Evolutionary conservation across 768 basidiomycete genomes (phyloP), one percentile per base, ranked within the genome.

Genomic region (Hemileccinum impolitum): DNA sequence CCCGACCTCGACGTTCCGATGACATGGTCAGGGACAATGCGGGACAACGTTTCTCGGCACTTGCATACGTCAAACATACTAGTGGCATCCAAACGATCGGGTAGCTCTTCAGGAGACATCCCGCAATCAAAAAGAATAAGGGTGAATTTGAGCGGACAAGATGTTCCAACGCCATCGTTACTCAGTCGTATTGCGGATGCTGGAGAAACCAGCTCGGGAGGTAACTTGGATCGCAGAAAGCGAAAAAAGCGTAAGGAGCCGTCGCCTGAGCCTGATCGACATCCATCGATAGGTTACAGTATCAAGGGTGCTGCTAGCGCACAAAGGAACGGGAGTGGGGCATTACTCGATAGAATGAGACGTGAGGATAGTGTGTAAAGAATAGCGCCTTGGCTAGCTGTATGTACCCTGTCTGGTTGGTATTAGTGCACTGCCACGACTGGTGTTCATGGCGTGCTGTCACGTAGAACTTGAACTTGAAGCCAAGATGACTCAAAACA

Each of bases 291-390:
- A n/a, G 79, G 76, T 35, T 75, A 65, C 53, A 79, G 75, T 54
- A 81, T 81, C 54, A 79, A 75, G 56, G 80, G 80, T 43, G 80
- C 80, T 21, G 80, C 79, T 39, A 71, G 47, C 39, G 66, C 57
- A 39, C 53, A 51, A 45, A 59, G 57, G 53, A 55, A 54, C 30
- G 61, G 51, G 50, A 46, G 49, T 30, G 52, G 47, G 34, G 28
- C 43, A 15, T 58, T 76, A 18, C 59, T 75, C 53, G 59, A 69
- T 53, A 72, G 75, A 59, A 53, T 75, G 48, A 43, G 37, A 46
- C 43, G 31, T 28, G 61, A 63, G 50, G 52, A 57, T 40, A 57
- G 45, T 45, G 42, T 60, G 51, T 58, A 56, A 56, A 55, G 61
- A 68, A 52, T 56, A 61, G 61, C 56, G 41, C 54, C 36, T 47